A percentile compares a stretch with the other conserved stretches of the same genome.
Evolutionary conservation across 352 stramenopile genomes (phyloP).

Genomic region (Thalassiosira exigua): DNA sequence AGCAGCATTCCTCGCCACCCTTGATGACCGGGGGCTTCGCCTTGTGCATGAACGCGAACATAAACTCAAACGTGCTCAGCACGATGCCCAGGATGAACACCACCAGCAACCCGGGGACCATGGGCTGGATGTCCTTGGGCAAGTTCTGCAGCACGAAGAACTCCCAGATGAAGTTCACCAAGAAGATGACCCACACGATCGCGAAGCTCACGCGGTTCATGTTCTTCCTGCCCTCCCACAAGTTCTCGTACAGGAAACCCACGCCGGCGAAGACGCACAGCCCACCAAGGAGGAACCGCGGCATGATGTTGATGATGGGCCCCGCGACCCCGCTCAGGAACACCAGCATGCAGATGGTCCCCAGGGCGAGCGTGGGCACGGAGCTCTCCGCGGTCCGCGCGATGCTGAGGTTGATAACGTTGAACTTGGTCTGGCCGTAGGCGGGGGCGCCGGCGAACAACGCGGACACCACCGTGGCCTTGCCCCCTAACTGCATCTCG

Average conservation of each 20-base stretch:
- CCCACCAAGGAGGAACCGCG: constrained; percentile 15
- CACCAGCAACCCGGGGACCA: constrained; percentile 20
- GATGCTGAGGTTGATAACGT: constrained; percentile 25
- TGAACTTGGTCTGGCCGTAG: constrained; percentile 26
- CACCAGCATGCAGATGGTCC: constrained; percentile 3
- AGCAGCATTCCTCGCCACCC: constrained; percentile 16
- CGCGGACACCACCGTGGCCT: constrained; percentile 7
- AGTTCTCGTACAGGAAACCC: constrained; percentile 21
- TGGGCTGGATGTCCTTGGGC: constrained; percentile 5
- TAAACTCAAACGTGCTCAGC: constrained; percentile 19
- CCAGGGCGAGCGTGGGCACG: constrained; percentile 3
- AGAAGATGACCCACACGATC: constrained; percentile 25
- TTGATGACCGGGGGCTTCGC: constrained; percentile 9
- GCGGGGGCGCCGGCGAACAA: constrained; percentile 3
- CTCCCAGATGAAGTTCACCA: constrained; percentile 27
- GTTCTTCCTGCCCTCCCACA: constrained; percentile 25
- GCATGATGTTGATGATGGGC: constrained; percentile 23
- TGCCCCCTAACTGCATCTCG: constrained; percentile 19
- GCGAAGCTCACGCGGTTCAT: constrained; percentile 16
- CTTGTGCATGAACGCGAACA: constrained; percentile 29
- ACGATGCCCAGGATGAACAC: constrained; percentile 22
- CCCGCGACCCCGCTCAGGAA: constrained; percentile 10
- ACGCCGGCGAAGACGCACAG: constrained; percentile 23
- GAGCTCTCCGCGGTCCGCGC: constrained; percentile 2
- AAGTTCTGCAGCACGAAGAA: constrained; percentile 23